Percentiles rank a stretch among this genome's conserved stretches.
These are phyloP conservation scores for Leishmania gerbilli DNA, from an alignment of 208 protist genomes.

Conservation along the genomic window DNA sequence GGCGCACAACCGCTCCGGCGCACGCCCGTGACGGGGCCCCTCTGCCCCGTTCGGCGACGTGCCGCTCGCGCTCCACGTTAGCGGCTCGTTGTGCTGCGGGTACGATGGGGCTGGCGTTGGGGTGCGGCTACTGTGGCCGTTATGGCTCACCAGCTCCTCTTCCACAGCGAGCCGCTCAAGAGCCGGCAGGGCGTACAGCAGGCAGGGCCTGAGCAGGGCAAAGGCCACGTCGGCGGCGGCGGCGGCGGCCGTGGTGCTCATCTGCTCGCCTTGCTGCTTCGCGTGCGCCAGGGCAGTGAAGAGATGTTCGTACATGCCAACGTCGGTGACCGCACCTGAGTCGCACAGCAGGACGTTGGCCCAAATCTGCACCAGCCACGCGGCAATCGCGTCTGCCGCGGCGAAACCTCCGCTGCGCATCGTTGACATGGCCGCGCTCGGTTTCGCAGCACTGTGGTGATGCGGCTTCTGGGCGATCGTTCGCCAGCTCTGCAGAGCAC, in stretches of 20 bases:
- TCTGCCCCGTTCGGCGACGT: too few relatives aligned
- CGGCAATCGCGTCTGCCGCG: not conserved
- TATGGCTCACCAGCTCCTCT: slow-evolving; percentile 15
- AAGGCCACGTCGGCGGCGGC: slow-evolving; percentile 18
- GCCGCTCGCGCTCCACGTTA: slow-evolving; percentile 10
- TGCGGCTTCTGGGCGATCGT: too few relatives aligned
- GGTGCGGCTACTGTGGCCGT: not conserved
- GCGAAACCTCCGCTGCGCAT: not conserved
- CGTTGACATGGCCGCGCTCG: not conserved
- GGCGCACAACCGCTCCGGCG: slow-evolving; percentile 24
- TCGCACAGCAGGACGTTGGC: slow-evolving; percentile 27
- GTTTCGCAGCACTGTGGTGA: not conserved
- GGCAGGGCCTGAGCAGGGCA: slow-evolving; percentile 30
- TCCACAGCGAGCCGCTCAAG: slow-evolving; percentile 22
- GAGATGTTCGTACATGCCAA: slow-evolving; percentile 27
- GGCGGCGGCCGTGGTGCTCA: not conserved
- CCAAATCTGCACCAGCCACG: slow-evolving; percentile 31
- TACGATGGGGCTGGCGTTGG: not conserved
- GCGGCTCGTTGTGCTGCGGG: slow-evolving; percentile 22
- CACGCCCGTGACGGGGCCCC: not conserved
- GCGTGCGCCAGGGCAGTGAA: slow-evolving; percentile 22
- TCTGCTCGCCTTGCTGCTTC: slow-evolving; percentile 11
- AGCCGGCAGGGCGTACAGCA: slow-evolving; percentile 30
- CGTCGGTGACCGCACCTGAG: slow-evolving; percentile 17
- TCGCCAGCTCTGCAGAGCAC: not conserved